Conservation (phyloP, 805 yeast species). For the Wickerhamomyces queroliae region DNA sequence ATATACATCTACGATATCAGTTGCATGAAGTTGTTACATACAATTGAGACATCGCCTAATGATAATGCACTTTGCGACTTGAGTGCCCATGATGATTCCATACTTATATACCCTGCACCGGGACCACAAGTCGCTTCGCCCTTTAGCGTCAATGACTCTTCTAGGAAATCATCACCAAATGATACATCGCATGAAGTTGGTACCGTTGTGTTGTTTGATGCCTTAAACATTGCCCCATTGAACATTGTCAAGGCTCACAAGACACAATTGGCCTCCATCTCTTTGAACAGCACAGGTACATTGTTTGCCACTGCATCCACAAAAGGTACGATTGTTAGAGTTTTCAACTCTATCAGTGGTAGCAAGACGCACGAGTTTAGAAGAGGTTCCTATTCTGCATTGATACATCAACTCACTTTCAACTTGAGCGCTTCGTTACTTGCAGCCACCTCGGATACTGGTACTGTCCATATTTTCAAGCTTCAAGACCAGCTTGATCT, state of each 20-base stretch:
- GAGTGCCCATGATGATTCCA: constrained; percentile 39
- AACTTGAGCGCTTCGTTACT: constrained; percentile 43
- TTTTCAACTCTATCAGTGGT: constrained; percentile 59
- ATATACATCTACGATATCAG: constrained; percentile 85
- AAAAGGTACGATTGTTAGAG: constrained; percentile 85
- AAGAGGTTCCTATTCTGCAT: constrained; percentile 67
- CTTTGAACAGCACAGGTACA: constrained; percentile 70
- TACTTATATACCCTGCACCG: constrained; percentile 51
- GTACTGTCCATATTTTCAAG: constrained; percentile 61
- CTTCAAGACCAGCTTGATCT: constrained; percentile 16
- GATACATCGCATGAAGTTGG: constrained; percentile 5
- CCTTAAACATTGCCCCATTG: constrained; percentile 64
- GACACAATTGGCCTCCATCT: constrained; percentile 60
- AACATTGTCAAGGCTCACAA: constrained; percentile 86
- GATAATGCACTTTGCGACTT: constrained; percentile 25
- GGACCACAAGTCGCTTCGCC: constrained; percentile 22
- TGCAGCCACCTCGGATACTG: constrained; percentile 56
- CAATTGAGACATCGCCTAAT: constrained; percentile 53
- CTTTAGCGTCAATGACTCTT: constrained; percentile 4
- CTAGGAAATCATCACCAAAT: not conserved
- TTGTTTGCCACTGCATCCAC: constrained; percentile 84
- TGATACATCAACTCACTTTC: constrained; percentile 47
- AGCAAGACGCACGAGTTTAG: constrained; percentile 65
- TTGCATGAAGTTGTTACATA: constrained; percentile 76
- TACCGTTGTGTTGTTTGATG: constrained; percentile 69